phyloP scores from a whole-genome alignment of 2,329 filamentous ascomycete genomes.

The Verticillium dahliae region DNA sequence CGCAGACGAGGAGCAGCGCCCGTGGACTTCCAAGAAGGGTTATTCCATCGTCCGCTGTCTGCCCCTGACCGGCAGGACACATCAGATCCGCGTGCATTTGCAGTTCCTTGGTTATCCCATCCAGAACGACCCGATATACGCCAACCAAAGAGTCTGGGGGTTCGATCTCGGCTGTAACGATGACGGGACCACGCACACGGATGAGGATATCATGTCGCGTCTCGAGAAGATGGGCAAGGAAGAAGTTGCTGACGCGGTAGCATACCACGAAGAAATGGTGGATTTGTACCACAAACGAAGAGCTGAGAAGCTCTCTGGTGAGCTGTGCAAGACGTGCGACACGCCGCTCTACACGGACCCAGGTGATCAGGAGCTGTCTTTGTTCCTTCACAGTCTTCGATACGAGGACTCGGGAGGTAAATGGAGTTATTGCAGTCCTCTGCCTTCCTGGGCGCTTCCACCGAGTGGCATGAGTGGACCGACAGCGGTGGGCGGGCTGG shows the following conservation, averaged over 20 bases:
- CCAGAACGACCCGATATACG: slow-evolving; percentile 95
- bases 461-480: slow-evolving; percentile 67
- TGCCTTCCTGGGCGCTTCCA: slow-evolving; percentile 83
- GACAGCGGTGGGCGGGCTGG: slow-evolving; percentile 56
- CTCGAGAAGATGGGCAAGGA: slow-evolving; percentile 90
- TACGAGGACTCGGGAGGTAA: slow-evolving; percentile 78
- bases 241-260: slow-evolving; percentile 82
- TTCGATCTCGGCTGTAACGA: slow-evolving; percentile 64
- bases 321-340: slow-evolving; percentile 72
- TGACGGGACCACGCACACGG: slow-evolving; percentile 64
- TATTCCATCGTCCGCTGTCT: slow-evolving; percentile 95
- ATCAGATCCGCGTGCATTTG: slow-evolving; percentile 90
- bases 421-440: slow-evolving; percentile 81
- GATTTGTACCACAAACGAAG: slow-evolving; percentile 84
- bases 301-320: slow-evolving; percentile 88
- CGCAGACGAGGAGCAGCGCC: slow-evolving; percentile 20
- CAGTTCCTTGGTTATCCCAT: slow-evolving; percentile 95
- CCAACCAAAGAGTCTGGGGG: slow-evolving; percentile 89
- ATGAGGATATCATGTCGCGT: slow-evolving; percentile 83
- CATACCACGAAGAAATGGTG: slow-evolving; percentile 92
- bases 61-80: slow-evolving; percentile 87
- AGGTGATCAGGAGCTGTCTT: slow-evolving; percentile 78
- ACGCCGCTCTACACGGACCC: slow-evolving; percentile 93
- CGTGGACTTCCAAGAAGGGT: slow-evolving; percentile 56
- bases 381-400: slow-evolving; percentile 87